These are phyloP conservation scores for Pythium chondricola DNA, from an alignment of 352 stramenopile species.

Conservation along the genomic window DNA sequence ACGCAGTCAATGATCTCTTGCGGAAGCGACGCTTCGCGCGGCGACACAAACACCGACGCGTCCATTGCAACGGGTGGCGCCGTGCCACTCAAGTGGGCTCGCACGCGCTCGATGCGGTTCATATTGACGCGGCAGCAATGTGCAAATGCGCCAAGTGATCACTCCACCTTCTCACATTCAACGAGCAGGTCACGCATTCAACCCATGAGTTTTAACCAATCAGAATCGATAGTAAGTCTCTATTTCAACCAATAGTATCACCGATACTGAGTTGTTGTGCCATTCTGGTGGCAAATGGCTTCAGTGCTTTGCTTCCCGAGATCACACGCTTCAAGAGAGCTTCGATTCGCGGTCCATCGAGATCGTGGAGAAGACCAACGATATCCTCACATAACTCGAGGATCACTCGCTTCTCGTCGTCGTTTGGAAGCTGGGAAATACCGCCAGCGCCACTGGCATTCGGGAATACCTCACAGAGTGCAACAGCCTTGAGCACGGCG, in stretches of 20 bases:
- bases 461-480: conserved; percentile 62
- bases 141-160: conserved; percentile 1
- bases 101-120: conserved; percentile 21
- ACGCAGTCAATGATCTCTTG: conserved; percentile 51
- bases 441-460: conserved; percentile 12
- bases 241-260: conserved; percentile 11
- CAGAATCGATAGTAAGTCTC: neutral
- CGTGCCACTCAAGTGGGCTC: conserved; percentile 8
- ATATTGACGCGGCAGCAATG: conserved; percentile 5
- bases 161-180: conserved; percentile 6
- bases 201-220: conserved; percentile 6
- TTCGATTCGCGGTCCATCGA: conserved; percentile 2
- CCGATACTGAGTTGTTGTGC: neutral
- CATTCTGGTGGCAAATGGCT: conserved; percentile 12
- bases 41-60: conserved; percentile 12
- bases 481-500: conserved; percentile 57
- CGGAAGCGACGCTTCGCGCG: conserved; percentile 9
- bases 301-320: conserved; percentile 7
- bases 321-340: conserved; percentile 12
- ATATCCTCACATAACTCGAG: conserved; percentile 13
- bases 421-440: conserved; percentile 17
- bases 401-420: conserved; percentile 12
- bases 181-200: conserved; percentile 1
- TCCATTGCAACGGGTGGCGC: neutral
- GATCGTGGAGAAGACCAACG: conserved; percentile 8